Evolutionary conservation across 2,329 filamentous ascomycete species (phyloP), one percentile per base, ranked within the genome.

Genomic region (Venturia oleaginea): DNA sequence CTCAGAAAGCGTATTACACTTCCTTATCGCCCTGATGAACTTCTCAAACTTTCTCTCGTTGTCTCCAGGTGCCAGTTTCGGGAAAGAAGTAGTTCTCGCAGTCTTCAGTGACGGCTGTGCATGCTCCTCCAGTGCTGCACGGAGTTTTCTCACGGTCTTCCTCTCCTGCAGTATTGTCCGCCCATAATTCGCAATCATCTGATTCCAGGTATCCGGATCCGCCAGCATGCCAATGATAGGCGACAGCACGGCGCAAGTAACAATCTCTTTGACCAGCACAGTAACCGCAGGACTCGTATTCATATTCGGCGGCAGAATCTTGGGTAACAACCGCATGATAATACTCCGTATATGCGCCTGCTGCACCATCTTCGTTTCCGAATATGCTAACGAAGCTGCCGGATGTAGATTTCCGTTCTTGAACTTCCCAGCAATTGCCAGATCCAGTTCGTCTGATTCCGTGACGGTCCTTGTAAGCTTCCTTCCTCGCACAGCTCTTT

Each of bases 131-230:
- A 99, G 80, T 10, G 93, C 94, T 46, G 92, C 93, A 64, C 94
- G 87, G 63, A 99, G 83, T 74, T 92, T 96, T 65, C 90, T 87
- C 46, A 99, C 93, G 0, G 92, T 97, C 67, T 96, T 97, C 43
- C 95, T 86, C 74, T 99, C 95, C 75, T 97, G 94, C 51, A 99
- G 81, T 79, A 96, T 88, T 32, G 89, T 88, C 61, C 90, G 71
- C 68, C 76, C 87, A 75, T 89, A 91, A 64, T 88, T 92, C 75
- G 97, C 93, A 82, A 97, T 91, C 66, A 96, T 76, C 74, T 97
- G 92, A 71, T 99, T 97, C 93, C 93, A 99, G 10, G 89, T 96
- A 77, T 99, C 95, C 1, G 95, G 92, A 69, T 99, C 93, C 5
- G 90, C 85, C 22, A 99, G 79, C 67, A 92, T 80, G 70, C 88